Evolutionary conservation across 192 early-diverging fungal genomes (phyloP).

Genomic region (Backusella parvicylindrica): DNA sequence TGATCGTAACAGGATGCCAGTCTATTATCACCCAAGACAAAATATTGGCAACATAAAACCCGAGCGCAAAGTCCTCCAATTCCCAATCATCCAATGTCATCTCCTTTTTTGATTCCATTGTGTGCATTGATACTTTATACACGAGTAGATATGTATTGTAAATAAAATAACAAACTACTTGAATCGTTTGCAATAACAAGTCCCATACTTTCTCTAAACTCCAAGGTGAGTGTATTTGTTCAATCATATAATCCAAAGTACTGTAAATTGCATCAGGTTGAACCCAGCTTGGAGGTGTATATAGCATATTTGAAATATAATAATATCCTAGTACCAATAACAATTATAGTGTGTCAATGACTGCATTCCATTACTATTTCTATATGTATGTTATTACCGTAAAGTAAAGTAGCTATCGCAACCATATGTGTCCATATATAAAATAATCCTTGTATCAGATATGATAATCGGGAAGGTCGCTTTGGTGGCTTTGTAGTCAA

Average conservation of each 20-base stretch:
- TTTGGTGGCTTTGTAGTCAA: not conserved
- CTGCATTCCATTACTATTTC: too few relatives aligned
- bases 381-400: not conserved
- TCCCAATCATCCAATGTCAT: not conserved
- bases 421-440: not conserved
- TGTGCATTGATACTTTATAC: not conserved
- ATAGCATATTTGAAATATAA: not conserved
- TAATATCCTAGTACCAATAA: too few relatives aligned
- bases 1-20: not conserved
- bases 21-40: not conserved
- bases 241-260: not conserved
- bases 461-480: not conserved
- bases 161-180: not conserved
- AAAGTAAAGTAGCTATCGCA: not conserved
- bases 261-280: not conserved
- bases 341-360: too few relatives aligned
- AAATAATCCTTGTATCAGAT: not conserved
- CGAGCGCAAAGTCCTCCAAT: not conserved
- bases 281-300: not conserved
- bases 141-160: not conserved
- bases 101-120: not conserved
- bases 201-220: not conserved
- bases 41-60: not conserved
- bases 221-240: not conserved
- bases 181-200: not conserved